Base-by-base conservation (phyloP, 805 yeast genomes). In the Starmerella etchellsii region DNA sequence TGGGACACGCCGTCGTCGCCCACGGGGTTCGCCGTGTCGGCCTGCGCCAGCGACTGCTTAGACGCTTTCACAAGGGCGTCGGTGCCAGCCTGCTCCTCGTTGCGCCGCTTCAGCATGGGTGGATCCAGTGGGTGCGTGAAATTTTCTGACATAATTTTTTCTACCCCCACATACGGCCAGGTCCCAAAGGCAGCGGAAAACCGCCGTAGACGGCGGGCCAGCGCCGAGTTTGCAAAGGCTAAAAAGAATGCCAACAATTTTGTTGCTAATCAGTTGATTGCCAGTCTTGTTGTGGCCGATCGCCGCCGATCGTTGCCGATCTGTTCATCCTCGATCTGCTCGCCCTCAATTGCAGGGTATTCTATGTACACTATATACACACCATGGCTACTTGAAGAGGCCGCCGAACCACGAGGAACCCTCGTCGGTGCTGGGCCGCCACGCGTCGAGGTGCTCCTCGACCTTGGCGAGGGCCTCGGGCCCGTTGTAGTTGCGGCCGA, bases 401-500 rank as follows among this genome's bases (percentile, higher is more conserved):
- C 42, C 40, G 25, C 42, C 47, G 30, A 46, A n/a, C 38, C 43
- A 52, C 28, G 49, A 31, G 19, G 50, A 40, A 19, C 31, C 34
- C 10, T 46, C 54, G 10, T 31, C 32, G 23, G 35, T 18, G 32
- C 48, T 37, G 22, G 95, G 93, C 43, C 78, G 65, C 64, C 77
- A 87, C 1, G 81, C 79, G 47, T 73, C 76, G 32, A 84, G 70
- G 52, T 83, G 87, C 44, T 75, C 75, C 51, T 71, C 70, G 49
- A 91, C 81, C 62, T 81, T 81, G 31, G 70, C 74, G 14, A 77
- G 78, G 22, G 93, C 95, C 46, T 78, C 77, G 18, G 67, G 69
- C 21, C 85, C 87, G 42, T 78, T 82, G 51, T 78, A 82, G 55
- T 88, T 88, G 60, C 94, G 77, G 40, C 98, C 98, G 51, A 88